These are phyloP conservation scores for Plantago major DNA, from an alignment of 257 asterid species.

Conservation along the genomic window DNA sequence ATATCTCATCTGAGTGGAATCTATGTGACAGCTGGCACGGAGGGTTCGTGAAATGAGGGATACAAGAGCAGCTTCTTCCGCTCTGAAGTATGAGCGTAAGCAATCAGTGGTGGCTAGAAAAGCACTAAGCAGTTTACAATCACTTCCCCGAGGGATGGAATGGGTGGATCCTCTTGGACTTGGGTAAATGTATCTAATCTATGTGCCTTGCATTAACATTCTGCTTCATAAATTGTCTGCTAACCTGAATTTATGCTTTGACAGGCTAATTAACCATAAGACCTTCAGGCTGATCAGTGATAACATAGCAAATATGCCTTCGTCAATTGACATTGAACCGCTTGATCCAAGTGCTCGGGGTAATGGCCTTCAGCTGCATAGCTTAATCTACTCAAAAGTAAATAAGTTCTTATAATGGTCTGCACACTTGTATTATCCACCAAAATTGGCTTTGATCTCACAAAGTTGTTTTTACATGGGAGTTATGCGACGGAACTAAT, in stretches of 20 bases:
- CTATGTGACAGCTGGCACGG: slow-evolving; percentile 65
- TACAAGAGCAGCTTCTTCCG: slow-evolving; percentile 58
- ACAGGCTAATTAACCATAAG: slow-evolving; percentile 86
- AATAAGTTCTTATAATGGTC: slow-evolving; percentile 10
- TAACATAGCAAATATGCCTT: slow-evolving; percentile 50
- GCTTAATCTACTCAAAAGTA: slow-evolving; percentile 12
- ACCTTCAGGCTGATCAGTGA: slow-evolving; percentile 87
- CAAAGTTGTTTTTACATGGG: too few relatives aligned
- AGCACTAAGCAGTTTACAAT: slow-evolving; percentile 62
- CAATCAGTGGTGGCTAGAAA: slow-evolving; percentile 49
- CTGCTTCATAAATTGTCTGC: slow-evolving; percentile 17
- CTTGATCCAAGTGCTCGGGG: slow-evolving; percentile 82
- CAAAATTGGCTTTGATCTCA: too few relatives aligned
- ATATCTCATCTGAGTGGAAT: slow-evolving; percentile 17
- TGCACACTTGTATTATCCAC: too few relatives aligned
- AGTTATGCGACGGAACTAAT: too few relatives aligned
- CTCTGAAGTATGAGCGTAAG: slow-evolving; percentile 56
- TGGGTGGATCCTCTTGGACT: slow-evolving; percentile 97
- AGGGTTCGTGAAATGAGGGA: slow-evolving; percentile 98
- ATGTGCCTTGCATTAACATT: not conserved
- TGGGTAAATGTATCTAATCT: slow-evolving; percentile 53
- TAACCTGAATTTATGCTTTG: slow-evolving; percentile 23
- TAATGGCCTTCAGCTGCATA: slow-evolving; percentile 27
- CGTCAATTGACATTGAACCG: slow-evolving; percentile 56
- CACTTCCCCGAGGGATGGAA: slow-evolving; percentile 99